phyloP scores from a whole-genome alignment of 805 yeast genomes.

The Tetrapisispora arboricola region DNA sequence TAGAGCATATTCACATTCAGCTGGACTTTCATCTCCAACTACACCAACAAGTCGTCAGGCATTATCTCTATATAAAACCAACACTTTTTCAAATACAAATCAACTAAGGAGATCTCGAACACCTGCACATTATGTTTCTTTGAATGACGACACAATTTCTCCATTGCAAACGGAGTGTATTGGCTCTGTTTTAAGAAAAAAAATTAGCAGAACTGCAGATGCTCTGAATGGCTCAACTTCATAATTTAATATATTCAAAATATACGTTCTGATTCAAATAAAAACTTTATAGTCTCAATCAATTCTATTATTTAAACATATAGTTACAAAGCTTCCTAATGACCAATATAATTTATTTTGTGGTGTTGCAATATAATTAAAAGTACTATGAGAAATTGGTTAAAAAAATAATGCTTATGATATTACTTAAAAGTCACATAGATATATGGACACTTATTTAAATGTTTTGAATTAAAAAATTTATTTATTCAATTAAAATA shows the following conservation, averaged over 20 bases:
- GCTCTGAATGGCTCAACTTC: not conserved
- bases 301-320: not conserved
- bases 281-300: not conserved
- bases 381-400: too few relatives aligned
- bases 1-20: constrained; percentile 4
- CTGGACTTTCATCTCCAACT: not conserved
- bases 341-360: not conserved
- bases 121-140: constrained; percentile 2
- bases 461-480: not conserved
- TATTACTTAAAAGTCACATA: too few relatives aligned
- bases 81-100: not conserved
- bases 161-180: constrained; percentile 19
- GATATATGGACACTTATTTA: too few relatives aligned
- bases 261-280: not conserved
- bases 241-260: not conserved
- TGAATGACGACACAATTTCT: constrained; percentile 3
- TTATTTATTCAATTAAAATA: not conserved
- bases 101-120: constrained; percentile 2
- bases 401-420: too few relatives aligned
- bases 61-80: not conserved
- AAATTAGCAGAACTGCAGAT: constrained; percentile 8
- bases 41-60: constrained; percentile 1
- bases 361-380: not conserved
- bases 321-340: not conserved
- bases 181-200: constrained; percentile 18